phyloP scores from a whole-genome alignment of 164 flowering plant species.

The Litsea cubeba region DNA sequence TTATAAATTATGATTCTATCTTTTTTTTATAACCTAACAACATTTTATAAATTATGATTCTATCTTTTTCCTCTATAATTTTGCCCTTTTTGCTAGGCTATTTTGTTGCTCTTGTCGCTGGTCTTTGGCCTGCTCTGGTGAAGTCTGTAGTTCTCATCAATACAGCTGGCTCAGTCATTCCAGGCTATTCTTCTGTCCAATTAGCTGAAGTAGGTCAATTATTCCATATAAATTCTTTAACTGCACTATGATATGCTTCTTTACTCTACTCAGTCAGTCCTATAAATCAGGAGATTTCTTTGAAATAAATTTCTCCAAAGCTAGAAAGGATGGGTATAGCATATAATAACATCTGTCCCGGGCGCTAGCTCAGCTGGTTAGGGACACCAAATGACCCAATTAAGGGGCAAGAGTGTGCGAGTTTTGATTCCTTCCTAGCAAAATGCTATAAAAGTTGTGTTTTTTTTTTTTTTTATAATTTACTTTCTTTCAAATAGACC shows the following conservation, averaged over 20 bases:
- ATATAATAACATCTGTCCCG: neutral
- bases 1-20: neutral
- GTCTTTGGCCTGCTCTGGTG: constrained; percentile 64
- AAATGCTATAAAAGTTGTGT: no score
- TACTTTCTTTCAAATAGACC: neutral
- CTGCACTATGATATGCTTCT: neutral
- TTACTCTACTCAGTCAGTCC: neutral
- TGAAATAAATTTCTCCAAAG: neutral
- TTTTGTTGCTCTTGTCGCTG: constrained; percentile 54
- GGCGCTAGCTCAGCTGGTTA: no score
- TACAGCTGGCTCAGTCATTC: constrained; percentile 63
- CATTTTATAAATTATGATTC: neutral
- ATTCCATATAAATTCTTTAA: neutral
- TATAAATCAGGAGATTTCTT: neutral
- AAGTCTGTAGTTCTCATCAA: constrained; percentile 70
- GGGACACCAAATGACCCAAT: no score
- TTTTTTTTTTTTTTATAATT: no score
- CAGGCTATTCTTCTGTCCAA: constrained; percentile 40
- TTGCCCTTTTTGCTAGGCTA: constrained; percentile 41
- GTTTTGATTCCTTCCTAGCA: no score
- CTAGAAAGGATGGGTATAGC: neutral
- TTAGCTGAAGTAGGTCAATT: constrained; percentile 41
- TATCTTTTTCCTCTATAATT: constrained; percentile 5
- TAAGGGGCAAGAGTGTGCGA: no score
- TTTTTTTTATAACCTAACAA: neutral